These are phyloP conservation scores for Canariomyces notabilis DNA, from an alignment of 2,329 filamentous ascomycete species.

Conservation along the genomic window DNA sequence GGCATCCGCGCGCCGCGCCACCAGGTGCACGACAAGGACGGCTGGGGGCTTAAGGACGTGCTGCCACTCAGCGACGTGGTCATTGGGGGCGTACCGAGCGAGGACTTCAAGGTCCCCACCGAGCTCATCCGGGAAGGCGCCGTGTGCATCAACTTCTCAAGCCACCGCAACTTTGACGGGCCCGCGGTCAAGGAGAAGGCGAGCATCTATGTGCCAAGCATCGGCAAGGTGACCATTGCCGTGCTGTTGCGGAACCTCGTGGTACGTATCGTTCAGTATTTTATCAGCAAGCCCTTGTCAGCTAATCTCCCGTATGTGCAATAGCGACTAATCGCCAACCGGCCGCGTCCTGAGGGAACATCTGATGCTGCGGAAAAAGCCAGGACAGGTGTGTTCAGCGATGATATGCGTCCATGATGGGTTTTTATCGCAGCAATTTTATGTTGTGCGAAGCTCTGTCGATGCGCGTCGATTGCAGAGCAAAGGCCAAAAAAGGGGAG, in stretches of 20 bases:
- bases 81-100: slow-evolving; percentile 84
- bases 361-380: slow-evolving; percentile 15
- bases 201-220: slow-evolving; percentile 92
- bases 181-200: slow-evolving; percentile 90
- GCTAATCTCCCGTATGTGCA: background rate
- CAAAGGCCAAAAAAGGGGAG: no score
- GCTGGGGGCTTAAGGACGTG: slow-evolving; percentile 73
- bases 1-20: slow-evolving; percentile 83
- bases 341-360: slow-evolving; percentile 17
- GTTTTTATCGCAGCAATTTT: background rate
- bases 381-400: slow-evolving; percentile 16
- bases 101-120: slow-evolving; percentile 84
- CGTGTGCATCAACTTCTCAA: slow-evolving; percentile 98
- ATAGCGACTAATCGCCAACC: slow-evolving; percentile 28
- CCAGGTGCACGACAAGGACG: slow-evolving; percentile 78
- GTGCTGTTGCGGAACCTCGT: slow-evolving; percentile 84
- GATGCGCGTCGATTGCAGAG: no score
- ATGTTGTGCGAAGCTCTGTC: no score
- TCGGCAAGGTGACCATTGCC: slow-evolving; percentile 96
- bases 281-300: background rate
- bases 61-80: slow-evolving; percentile 88
- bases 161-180: slow-evolving; percentile 84
- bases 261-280: slow-evolving; percentile 48
- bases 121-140: slow-evolving; percentile 80
- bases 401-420: slow-evolving; percentile 5